phyloP scores from a whole-genome alignment of 306 rosid species.

The Prunus dulcis region DNA sequence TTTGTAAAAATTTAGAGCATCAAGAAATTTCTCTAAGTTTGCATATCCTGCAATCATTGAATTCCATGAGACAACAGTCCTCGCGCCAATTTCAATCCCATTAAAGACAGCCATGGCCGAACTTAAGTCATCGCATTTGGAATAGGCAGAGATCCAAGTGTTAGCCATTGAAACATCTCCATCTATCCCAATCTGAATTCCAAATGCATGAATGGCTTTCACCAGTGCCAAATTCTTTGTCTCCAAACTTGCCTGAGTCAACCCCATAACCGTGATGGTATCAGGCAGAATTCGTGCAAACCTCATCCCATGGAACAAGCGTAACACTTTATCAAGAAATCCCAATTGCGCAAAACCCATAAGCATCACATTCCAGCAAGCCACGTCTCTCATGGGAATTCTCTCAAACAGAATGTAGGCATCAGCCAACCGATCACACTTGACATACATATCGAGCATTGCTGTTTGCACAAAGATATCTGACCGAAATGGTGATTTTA shows the following conservation, averaged over 20 bases:
- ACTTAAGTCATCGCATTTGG: conserved; percentile 49
- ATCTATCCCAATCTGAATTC: conserved; percentile 44
- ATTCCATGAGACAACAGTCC: conserved; percentile 72
- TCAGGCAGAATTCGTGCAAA: conserved; percentile 48
- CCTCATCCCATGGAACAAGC: conserved; percentile 47
- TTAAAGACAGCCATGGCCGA: conserved; percentile 41
- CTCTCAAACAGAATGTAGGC: conserved; percentile 47
- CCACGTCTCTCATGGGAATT: conserved; percentile 48
- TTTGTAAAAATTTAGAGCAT: conserved; percentile 44
- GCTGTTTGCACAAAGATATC: conserved; percentile 49
- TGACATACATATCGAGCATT: conserved; percentile 47
- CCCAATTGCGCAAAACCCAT: conserved; percentile 48
- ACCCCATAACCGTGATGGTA: conserved; percentile 47
- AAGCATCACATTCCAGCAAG: conserved; percentile 66
- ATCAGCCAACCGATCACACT: conserved; percentile 36
- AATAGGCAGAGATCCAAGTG: conserved; percentile 68
- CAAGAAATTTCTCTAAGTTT: conserved; percentile 30
- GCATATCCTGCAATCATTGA: conserved; percentile 64
- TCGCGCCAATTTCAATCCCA: conserved; percentile 34
- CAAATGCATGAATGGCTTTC: conserved; percentile 47
- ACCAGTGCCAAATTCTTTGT: conserved; percentile 33
- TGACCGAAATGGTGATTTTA: conserved; percentile 41
- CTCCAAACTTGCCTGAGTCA: conserved; percentile 30
- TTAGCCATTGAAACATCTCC: conserved; percentile 46
- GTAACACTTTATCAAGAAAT: conserved; percentile 27